Conservation (phyloP, 495 filamentous ascomycete species). For the Podospora sp. region DNA sequence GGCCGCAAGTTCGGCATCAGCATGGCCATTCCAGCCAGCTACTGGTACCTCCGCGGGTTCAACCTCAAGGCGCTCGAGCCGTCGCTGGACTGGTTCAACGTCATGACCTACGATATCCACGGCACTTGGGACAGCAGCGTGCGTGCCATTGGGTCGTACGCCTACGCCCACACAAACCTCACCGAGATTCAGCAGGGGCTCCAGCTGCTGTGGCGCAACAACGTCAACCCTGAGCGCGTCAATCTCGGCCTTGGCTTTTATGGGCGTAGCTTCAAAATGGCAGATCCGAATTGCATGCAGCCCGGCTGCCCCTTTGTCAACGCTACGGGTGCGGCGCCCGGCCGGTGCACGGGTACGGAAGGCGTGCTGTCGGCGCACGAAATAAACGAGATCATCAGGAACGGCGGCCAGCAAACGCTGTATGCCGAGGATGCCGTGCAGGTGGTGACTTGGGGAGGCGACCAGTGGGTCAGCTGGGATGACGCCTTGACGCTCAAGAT, state of each 20-base stretch:
- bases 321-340: conserved; percentile 30
- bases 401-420: conserved; percentile 1
- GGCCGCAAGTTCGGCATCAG: conserved; percentile 40
- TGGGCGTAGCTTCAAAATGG: conserved; percentile 44
- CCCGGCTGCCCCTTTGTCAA: conserved; percentile 36
- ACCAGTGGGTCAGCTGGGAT: conserved; percentile 56
- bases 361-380: conserved; percentile 47
- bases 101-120: conserved; percentile 58
- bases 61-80: conserved; percentile 42
- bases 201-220: conserved; percentile 56
- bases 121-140: conserved; percentile 37
- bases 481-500: conserved; percentile 44
- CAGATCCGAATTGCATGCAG: conserved; percentile 24
- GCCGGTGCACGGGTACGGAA: conserved; percentile 35
- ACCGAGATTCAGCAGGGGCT: conserved; percentile 56
- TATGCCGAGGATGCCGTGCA: conserved; percentile 42
- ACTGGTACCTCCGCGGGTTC: conserved; percentile 59
- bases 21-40: conserved; percentile 50
- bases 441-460: conserved; percentile 38
- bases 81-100: conserved; percentile 54
- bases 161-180: conserved; percentile 56
- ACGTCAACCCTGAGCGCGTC: conserved; percentile 46
- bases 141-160: conserved; percentile 34
- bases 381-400: conserved; percentile 34
- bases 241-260: conserved; percentile 58